Evolutionary conservation across 108 stramenopile species (phyloP), one percentile per base, ranked within the genome.

Genomic region (Asterionellopsis glacialis): DNA sequence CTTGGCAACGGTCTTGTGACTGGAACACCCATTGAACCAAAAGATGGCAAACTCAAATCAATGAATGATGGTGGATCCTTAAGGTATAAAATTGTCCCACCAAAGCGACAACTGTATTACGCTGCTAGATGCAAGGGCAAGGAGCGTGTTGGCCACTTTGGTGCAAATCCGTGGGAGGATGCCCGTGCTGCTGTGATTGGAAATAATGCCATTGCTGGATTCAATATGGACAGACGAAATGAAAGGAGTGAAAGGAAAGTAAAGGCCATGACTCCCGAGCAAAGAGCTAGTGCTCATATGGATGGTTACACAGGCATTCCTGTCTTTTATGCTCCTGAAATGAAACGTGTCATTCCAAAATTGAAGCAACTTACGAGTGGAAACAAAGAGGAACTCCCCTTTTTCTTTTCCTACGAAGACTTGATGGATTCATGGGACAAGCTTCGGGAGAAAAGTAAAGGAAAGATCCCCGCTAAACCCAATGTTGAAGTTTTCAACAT

Each of bases 371-470:
- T 70, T n/a, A 68, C 73, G 45, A 75, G 72, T 61, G 81, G 65
- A 27, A 59, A 28, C 56, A 69, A 25, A 51, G 72, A 70, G 27
- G 68, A 76, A 57, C 79, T 61, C 45, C 87, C 84, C 1, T 50
- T 93, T 42, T 93, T 84, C 57, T 89, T 93, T 60, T 89, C 88
- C 10, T 89, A 93, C 50, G 85, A 89, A 58, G 91, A 93, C 67
- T 72, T 93, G 58, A 28, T 80, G 65, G 65, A 67, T 10, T 80
- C 86, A 53, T 93, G 90, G 90, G 41, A 54, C 6, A 60, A 51
- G 24, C 81, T 88, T 67, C 57, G 75, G 49, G 60, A 68, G 13
- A 53, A 62, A 14, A 64, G 68, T 45, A 68, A 66, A 57, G 41
- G 24, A 23, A 53, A 51, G 45, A 65, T 87, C 39, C 86, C 91